A percentile compares a stretch with the other conserved stretches of the same genome.
Conservation (phyloP, 176 grass and related monocot species). For the Ampelocalamus luodianensis region DNA sequence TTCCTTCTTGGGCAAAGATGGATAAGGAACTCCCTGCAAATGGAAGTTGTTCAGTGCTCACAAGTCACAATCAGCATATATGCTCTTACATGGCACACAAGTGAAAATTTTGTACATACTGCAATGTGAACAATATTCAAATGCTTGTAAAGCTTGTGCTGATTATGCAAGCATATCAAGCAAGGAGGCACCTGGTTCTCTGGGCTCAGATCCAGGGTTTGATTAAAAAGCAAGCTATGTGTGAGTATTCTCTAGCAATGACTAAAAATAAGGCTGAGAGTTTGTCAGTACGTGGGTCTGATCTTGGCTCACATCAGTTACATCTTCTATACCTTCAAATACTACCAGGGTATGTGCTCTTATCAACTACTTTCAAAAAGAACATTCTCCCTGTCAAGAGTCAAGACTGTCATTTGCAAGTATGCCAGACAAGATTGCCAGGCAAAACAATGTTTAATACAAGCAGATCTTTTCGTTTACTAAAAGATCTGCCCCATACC, state of each 20-base stretch:
- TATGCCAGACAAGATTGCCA: background rate
- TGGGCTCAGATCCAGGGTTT: conserved; percentile 10
- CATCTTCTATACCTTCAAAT: conserved; percentile 9
- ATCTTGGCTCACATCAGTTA: conserved; percentile 19
- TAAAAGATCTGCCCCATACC: background rate
- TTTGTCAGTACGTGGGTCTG: background rate
- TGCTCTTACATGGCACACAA: conserved; percentile 1
- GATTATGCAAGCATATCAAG: conserved; percentile 15
- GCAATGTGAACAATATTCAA: conserved; percentile 21
- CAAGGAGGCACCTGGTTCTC: conserved; percentile 11
- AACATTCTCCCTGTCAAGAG: background rate
- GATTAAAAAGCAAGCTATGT: background rate
- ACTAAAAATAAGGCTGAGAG: background rate
- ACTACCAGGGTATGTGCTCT: background rate
- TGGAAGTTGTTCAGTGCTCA: conserved; percentile 13
- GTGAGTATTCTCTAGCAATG: background rate
- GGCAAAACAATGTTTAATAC: conserved; percentile 14
- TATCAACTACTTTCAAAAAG: background rate
- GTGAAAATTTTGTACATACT: conserved; percentile 16
- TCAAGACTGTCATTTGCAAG: background rate
- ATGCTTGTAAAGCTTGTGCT: background rate
- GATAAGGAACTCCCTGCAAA: conserved; percentile 84
- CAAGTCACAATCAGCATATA: conserved; percentile 5
- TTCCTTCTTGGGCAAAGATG: conserved; percentile 84
- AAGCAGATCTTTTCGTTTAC: conserved; percentile 4